A percentile compares a stretch with the other conserved stretches of the same genome.
These are phyloP conservation scores for Musa troglodytarum DNA, from an alignment of 176 grass and related monocot genomes.

Conservation along the genomic window DNA sequence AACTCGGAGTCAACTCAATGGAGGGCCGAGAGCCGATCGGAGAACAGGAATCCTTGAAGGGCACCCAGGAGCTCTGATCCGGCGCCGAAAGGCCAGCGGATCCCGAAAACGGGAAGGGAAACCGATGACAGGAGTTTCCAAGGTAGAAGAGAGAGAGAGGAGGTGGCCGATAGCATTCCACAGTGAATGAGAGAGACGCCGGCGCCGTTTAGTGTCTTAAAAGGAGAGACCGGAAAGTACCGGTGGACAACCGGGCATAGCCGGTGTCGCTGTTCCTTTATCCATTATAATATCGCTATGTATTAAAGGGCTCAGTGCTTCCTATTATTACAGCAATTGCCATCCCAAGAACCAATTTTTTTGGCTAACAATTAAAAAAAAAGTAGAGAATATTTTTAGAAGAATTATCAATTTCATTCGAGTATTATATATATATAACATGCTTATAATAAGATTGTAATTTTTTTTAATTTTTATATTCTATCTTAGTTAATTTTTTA, in stretches of 20 bases:
- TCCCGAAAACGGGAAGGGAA: neutral
- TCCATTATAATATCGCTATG: neutral
- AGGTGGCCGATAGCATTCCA: too few relatives aligned
- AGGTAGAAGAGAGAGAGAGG: neutral
- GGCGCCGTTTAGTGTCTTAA: neutral
- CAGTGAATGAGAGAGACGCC: too few relatives aligned
- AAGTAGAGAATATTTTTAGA: too few relatives aligned
- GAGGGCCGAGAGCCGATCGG: neutral
- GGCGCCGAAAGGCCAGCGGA: neutral
- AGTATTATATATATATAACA: too few relatives aligned
- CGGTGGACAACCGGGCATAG: constrained; percentile 4
- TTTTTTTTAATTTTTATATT: too few relatives aligned
- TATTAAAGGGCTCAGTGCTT: too few relatives aligned
- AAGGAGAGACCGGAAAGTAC: neutral
- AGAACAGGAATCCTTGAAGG: neutral
- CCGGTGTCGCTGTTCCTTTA: neutral
- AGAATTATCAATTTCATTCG: too few relatives aligned
- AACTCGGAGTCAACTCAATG: neutral
- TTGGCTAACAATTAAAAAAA: neutral
- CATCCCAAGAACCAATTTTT: neutral
- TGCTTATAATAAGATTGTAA: too few relatives aligned
- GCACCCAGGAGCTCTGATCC: neutral
- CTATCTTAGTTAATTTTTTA: too few relatives aligned
- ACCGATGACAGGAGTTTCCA: neutral
- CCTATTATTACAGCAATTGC: neutral